These are phyloP conservation scores for Powellomyces hirtus DNA, from an alignment of 192 early-diverging fungal genomes.

Conservation along the genomic window DNA sequence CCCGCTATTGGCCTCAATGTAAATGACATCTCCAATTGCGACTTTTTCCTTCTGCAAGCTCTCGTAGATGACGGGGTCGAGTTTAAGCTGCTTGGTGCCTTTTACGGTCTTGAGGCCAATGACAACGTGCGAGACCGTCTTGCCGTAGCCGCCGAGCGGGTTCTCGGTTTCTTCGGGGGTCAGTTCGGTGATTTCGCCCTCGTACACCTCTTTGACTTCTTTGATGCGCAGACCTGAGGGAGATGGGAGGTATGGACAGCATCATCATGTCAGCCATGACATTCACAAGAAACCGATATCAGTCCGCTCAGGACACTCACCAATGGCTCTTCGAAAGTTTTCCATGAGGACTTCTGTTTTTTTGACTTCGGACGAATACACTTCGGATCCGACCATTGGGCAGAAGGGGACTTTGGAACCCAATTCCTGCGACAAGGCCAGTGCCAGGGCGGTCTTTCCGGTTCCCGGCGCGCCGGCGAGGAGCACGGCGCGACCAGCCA, in stretches of 20 bases:
- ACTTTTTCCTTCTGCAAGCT: constrained; percentile 97
- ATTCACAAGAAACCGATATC: neutral
- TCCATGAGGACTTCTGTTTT: constrained; percentile 99
- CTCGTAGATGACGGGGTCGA: constrained; percentile 97
- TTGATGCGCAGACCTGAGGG: constrained; percentile 93
- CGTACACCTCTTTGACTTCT: constrained; percentile 99
- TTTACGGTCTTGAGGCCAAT: constrained; percentile 98
- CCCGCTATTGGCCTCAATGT: constrained; percentile 96
- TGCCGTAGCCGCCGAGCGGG: constrained; percentile 96
- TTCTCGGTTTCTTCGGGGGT: constrained; percentile 98
- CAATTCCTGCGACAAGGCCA: constrained; percentile 94
- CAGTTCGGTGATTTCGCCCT: constrained; percentile 97
- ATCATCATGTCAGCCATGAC: neutral
- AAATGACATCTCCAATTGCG: constrained; percentile 93
- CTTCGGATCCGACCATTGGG: constrained; percentile 98
- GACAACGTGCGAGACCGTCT: constrained; percentile 92
- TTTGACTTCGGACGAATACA: constrained; percentile 96
- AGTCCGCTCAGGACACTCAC: no score
- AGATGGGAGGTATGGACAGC: no score
- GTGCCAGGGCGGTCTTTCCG: constrained; percentile 96
- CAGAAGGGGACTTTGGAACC: constrained; percentile 99
- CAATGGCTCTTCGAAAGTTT: constrained; percentile 95
- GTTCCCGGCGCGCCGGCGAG: constrained; percentile 96
- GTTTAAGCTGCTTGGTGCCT: constrained; percentile 94
- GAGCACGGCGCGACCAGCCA: constrained; percentile 93